A percentile compares a stretch with the other conserved stretches of the same genome.
phyloP scores from a whole-genome alignment of 2,329 filamentous ascomycete species.

The Venturia pyrina region DNA sequence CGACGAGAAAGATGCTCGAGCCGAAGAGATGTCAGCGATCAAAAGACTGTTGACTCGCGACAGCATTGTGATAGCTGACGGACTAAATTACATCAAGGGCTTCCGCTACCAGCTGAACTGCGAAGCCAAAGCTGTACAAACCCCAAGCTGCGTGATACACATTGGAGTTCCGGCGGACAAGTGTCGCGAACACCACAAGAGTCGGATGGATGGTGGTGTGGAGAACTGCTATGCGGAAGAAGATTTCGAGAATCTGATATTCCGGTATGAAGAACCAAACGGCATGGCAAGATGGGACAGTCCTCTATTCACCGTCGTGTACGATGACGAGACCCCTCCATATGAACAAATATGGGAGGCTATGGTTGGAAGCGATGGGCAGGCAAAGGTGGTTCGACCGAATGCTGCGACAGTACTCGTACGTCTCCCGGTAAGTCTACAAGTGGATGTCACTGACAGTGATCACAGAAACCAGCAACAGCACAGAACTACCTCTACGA shows the following conservation, averaged over 20 bases:
- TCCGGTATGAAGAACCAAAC: constrained; percentile 79
- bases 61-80: constrained; percentile 71
- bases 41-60: constrained; percentile 63
- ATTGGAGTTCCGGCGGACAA: constrained; percentile 46
- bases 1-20: constrained; percentile 73
- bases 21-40: constrained; percentile 64
- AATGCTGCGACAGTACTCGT: constrained; percentile 65
- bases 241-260: constrained; percentile 71
- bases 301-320: constrained; percentile 68
- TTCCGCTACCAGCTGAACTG: constrained; percentile 81
- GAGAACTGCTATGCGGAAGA: constrained; percentile 38
- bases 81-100: constrained; percentile 81
- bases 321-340: constrained; percentile 60
- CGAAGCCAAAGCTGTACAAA: constrained; percentile 70
- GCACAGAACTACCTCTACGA: constrained; percentile 68
- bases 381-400: constrained; percentile 57
- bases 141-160: constrained; percentile 64
- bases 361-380: constrained; percentile 49
- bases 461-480: constrained; percentile 44
- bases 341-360: constrained; percentile 67
- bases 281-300: constrained; percentile 78
- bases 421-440: constrained; percentile 10
- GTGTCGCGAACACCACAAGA: constrained; percentile 52
- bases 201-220: constrained; percentile 16
- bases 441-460: background rate